Conservation (phyloP, 2,329 filamentous ascomycete species). For the Penicillium sp. region DNA sequence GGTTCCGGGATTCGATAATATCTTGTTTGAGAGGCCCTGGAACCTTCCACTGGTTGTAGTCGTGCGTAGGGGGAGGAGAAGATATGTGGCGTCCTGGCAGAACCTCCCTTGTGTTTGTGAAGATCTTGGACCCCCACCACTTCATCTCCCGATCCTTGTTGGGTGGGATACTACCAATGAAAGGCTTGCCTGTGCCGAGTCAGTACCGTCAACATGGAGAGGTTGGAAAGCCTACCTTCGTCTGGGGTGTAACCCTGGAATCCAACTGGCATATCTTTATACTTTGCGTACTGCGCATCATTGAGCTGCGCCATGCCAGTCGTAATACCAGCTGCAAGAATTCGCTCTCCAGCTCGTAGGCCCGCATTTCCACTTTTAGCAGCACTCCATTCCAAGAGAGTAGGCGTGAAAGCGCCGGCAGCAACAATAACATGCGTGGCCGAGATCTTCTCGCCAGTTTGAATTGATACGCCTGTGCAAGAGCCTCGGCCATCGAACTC, state of each 20-base stretch:
- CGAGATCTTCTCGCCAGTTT: conserved; percentile 24
- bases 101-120: conserved; percentile 57
- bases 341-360: conserved; percentile 54
- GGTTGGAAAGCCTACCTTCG: conserved; percentile 24
- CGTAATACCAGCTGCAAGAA: conserved; percentile 51
- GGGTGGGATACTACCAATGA: conserved; percentile 61
- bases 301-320: conserved; percentile 51
- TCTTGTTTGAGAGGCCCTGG: conserved; percentile 58
- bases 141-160: conserved; percentile 53
- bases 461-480: conserved; percentile 35
- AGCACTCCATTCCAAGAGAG: conserved; percentile 50
- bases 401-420: conserved; percentile 38
- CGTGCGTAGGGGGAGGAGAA: conserved; percentile 53
- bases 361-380: conserved; percentile 34
- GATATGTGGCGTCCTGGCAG: conserved; percentile 59
- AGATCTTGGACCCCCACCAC: conserved; percentile 65
- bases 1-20: conserved; percentile 57
- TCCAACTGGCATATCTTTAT: conserved; percentile 47
- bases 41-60: conserved; percentile 67
- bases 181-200: conserved; percentile 48
- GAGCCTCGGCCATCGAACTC: conserved; percentile 52
- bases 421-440: conserved; percentile 32
- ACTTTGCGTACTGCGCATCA: conserved; percentile 38
- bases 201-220: conserved; percentile 7
- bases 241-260: conserved; percentile 49